Evolutionary conservation across 2,329 filamentous ascomycete genomes (phyloP).

Genomic region (Pseudomassariella vexata): DNA sequence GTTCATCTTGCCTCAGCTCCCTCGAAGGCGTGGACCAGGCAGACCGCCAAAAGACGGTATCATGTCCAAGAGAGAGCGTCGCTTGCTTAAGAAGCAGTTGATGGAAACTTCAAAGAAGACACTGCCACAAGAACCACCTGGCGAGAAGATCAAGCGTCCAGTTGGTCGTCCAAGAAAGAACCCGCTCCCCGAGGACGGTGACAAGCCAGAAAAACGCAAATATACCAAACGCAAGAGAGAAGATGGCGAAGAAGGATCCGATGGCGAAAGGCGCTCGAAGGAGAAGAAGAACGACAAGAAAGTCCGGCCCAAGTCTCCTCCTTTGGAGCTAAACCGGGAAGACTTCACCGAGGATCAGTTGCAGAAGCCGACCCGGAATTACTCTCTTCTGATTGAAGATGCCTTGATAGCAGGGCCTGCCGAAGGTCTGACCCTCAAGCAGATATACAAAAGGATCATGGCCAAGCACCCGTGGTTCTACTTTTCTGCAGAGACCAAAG

Average conservation of each 20-base stretch:
- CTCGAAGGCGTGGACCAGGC: constrained; percentile 71
- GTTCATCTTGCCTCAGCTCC: constrained; percentile 36
- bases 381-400: constrained; percentile 56
- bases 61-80: constrained; percentile 73
- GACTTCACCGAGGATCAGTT: constrained; percentile 54
- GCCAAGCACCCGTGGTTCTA: constrained; percentile 54
- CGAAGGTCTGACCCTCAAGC: constrained; percentile 52
- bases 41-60: constrained; percentile 76
- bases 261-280: constrained; percentile 48
- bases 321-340: constrained; percentile 46
- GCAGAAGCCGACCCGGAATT: constrained; percentile 58
- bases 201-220: constrained; percentile 57
- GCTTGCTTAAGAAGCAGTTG: constrained; percentile 54
- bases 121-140: constrained; percentile 37
- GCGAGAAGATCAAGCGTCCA: constrained; percentile 54
- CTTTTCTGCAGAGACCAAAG: constrained; percentile 55
- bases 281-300: constrained; percentile 60
- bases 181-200: constrained; percentile 51
- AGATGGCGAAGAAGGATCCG: constrained; percentile 49
- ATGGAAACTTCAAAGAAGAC: constrained; percentile 48
- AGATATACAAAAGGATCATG: constrained; percentile 59
- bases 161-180: constrained; percentile 62
- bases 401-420: constrained; percentile 47
- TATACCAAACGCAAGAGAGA: constrained; percentile 60
- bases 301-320: constrained; percentile 52